A percentile compares a stretch with the other conserved stretches of the same genome.
Evolutionary conservation across 768 basidiomycete genomes (phyloP).

Genomic region (Tulasnella calospora): DNA sequence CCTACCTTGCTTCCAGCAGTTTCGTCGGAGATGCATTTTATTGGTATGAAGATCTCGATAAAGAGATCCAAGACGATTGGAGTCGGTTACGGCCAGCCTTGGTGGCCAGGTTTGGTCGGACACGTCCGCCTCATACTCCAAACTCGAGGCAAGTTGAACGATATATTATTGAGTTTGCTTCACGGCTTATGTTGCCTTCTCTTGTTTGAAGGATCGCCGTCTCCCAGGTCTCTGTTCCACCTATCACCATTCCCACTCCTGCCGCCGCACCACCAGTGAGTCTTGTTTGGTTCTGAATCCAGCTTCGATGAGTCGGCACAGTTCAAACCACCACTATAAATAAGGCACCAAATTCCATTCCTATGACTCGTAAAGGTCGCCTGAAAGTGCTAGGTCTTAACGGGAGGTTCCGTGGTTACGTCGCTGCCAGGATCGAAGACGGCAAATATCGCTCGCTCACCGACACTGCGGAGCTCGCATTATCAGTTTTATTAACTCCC

Average conservation of each 20-base stretch:
- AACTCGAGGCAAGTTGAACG: not conserved
- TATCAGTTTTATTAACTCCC: too few relatives aligned
- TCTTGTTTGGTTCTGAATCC: not conserved
- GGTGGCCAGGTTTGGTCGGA: not conserved
- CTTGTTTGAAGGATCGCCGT: not conserved
- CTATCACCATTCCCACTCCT: not conserved
- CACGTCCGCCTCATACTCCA: not conserved
- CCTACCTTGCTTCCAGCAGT: not conserved
- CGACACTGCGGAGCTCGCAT: too few relatives aligned
- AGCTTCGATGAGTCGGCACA: not conserved
- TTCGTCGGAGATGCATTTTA: conserved; percentile 8
- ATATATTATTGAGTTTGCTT: not conserved
- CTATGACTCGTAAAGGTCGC: not conserved
- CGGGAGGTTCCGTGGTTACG: not conserved
- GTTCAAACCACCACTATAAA: not conserved
- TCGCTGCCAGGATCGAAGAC: not conserved
- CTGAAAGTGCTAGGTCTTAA: not conserved
- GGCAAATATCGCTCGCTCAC: too few relatives aligned
- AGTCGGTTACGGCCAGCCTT: not conserved
- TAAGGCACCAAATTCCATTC: not conserved
- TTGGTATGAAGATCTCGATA: not conserved
- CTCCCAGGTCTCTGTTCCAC: not conserved
- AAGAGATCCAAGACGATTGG: not conserved
- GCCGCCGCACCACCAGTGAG: not conserved
- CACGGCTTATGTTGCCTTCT: not conserved